Conservation (phyloP, 1,284 basidiomycete genomes). For the Fomitopsis schrenkii region DNA sequence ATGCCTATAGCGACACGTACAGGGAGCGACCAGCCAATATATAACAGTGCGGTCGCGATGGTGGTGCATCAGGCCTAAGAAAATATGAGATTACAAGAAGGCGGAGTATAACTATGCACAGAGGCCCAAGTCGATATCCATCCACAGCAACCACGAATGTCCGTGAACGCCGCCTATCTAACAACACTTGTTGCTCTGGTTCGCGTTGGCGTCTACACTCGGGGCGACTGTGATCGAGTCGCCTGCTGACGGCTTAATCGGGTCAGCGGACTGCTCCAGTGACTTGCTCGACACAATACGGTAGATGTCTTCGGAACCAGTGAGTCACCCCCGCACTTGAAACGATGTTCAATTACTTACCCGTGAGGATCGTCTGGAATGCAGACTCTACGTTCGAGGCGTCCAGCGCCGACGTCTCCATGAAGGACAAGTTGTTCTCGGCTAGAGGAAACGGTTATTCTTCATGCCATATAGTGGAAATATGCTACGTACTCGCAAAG, state of each 20-base stretch:
- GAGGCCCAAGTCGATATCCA: slow-evolving; percentile 6
- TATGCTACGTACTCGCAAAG: slow-evolving; percentile 67
- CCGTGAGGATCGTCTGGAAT: slow-evolving; percentile 96
- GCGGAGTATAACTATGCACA: slow-evolving; percentile 24
- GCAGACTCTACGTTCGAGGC: slow-evolving; percentile 96
- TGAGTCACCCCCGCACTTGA: neutral
- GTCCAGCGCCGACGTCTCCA: slow-evolving; percentile 99
- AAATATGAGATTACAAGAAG: slow-evolving; percentile 21
- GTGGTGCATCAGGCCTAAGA: neutral
- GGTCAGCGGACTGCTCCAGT: slow-evolving; percentile 76
- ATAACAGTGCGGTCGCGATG: neutral
- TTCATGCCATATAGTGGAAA: neutral
- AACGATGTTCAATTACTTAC: slow-evolving; percentile 41
- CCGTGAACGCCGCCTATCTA: slow-evolving; percentile 18
- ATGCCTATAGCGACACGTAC: no score
- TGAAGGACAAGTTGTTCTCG: slow-evolving; percentile 89
- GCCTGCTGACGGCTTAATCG: slow-evolving; percentile 65
- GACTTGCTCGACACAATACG: slow-evolving; percentile 89
- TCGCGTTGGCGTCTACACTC: slow-evolving; percentile 37
- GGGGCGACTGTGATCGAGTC: slow-evolving; percentile 77
- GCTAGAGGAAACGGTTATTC: slow-evolving; percentile 30
- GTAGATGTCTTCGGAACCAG: slow-evolving; percentile 73
- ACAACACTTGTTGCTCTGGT: slow-evolving; percentile 39
- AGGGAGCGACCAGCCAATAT: neutral
- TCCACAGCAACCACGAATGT: neutral